Evolutionary conservation across 805 yeast species (phyloP), one percentile per base, ranked within the genome.

Genomic region (Millerozyma miso): DNA sequence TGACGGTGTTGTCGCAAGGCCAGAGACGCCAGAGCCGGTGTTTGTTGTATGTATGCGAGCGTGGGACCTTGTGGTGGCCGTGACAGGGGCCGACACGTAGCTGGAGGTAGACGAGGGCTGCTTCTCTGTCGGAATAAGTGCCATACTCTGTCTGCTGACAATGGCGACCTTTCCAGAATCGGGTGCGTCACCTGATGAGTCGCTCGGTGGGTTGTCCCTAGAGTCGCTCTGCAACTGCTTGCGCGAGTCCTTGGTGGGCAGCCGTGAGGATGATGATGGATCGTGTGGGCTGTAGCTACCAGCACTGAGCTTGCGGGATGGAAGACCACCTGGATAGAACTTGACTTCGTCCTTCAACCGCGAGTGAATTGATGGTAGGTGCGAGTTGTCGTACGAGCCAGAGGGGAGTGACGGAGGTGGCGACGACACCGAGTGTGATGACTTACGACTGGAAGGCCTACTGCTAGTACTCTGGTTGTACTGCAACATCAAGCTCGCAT

Each of bases 401-500:
- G 51, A 44, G 6, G 53, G 56, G 14, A 51, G 42, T 19, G 52
- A 53, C 3, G 49, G 42, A 2, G 53, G 42, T 5, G 52, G 53
- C 3, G 54, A 59, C 39, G 53, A 52, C 16, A 55, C 53, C 4
- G 67, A 65, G 43, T 63, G 63, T 40, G 67, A 62, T 13, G 64
- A 55, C 38, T 60, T 59, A 26, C 68, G 51, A 36, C 64, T 56
- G n/a, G 56, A 45, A 1, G 52, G 50, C 31, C 61, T 44, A 31
- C 62, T 55, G 14, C 54, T 55, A 4, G 39, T 35, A 12, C 33
- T 35, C 32, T 41, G 46, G 37, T 46, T 51, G 31, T 58, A 56
- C 31, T 59, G 70, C 19, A 69, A 50, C 3, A 65, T 53, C 41
- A 77, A 49, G 46, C 83, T 77, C 34, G 79, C 77, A 23, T 73